These are phyloP conservation scores for Steccherinum ochraceum DNA, from an alignment of 768 basidiomycete genomes.

Conservation along the genomic window DNA sequence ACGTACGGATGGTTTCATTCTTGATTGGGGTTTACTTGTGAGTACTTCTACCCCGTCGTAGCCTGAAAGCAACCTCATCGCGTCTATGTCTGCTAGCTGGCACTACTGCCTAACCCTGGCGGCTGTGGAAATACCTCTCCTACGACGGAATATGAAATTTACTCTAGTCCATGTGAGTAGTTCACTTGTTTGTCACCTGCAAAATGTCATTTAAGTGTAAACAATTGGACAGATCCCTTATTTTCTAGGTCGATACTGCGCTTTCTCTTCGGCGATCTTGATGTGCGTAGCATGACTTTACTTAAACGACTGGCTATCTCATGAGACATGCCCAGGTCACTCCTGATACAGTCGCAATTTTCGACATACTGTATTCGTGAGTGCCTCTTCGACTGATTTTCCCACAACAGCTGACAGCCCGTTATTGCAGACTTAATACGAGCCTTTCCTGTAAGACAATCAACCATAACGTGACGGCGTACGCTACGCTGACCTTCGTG, in stretches of 20 bases:
- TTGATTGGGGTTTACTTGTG: conserved; percentile 5
- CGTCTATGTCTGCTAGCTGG: conserved; percentile 1
- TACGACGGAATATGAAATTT: neutral
- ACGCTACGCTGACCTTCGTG: neutral
- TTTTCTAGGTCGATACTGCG: conserved; percentile 3
- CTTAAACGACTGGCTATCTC: no score
- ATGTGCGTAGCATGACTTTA: conserved; percentile 1
- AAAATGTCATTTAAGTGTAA: no score
- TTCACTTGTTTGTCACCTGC: neutral
- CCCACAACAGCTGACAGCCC: no score
- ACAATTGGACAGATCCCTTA: conserved; percentile 5
- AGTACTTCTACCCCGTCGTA: neutral
- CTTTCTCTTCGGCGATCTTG: neutral
- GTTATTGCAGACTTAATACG: neutral
- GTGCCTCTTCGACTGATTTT: neutral
- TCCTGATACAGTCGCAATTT: no score
- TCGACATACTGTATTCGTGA: neutral
- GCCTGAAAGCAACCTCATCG: neutral
- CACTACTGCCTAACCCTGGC: neutral
- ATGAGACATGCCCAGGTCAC: no score
- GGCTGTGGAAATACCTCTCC: conserved; percentile 1
- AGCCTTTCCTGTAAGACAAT: neutral
- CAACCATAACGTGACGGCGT: neutral
- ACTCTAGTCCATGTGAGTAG: conserved; percentile 1
- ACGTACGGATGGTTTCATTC: neutral